Evolutionary conservation across 148 eudicot species (phyloP).

Genomic region (Nepenthes gracilis): DNA sequence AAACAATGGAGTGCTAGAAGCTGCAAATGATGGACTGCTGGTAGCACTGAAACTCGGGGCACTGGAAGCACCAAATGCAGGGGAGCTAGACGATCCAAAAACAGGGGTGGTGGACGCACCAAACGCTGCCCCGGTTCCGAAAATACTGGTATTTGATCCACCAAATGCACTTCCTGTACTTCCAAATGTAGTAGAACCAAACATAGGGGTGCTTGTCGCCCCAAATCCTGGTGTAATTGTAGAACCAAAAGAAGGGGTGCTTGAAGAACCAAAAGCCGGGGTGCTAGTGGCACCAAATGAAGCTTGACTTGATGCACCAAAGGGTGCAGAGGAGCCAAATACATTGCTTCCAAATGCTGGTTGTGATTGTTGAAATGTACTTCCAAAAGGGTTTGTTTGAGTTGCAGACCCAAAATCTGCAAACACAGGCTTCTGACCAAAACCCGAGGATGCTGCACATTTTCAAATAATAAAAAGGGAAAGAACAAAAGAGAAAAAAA

Average conservation of each 20-base stretch:
- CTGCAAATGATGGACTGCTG: slow-evolving; percentile 39
- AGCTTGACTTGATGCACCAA: slow-evolving; percentile 76
- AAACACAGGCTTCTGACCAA: slow-evolving; percentile 80
- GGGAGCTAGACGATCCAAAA: slow-evolving; percentile 37
- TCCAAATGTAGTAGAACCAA: slow-evolving; percentile 32
- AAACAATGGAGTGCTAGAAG: slow-evolving; percentile 12
- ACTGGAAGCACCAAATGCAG: slow-evolving; percentile 45
- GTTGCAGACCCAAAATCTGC: slow-evolving; percentile 73
- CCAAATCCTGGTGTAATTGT: slow-evolving; percentile 42
- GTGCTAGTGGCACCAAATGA: slow-evolving; percentile 59
- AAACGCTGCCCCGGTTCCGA: slow-evolving; percentile 54
- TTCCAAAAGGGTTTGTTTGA: slow-evolving; percentile 78
- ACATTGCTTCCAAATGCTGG: slow-evolving; percentile 72
- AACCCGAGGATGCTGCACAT: slow-evolving; percentile 49
- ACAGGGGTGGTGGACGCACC: slow-evolving; percentile 41
- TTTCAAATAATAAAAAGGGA: background rate
- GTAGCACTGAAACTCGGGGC: slow-evolving; percentile 54
- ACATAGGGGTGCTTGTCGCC: slow-evolving; percentile 26
- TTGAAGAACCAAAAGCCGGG: slow-evolving; percentile 56
- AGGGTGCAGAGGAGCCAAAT: slow-evolving; percentile 64
- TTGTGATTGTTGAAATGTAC: slow-evolving; percentile 77
- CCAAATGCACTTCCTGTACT: slow-evolving; percentile 63
- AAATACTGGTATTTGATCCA: slow-evolving; percentile 30
- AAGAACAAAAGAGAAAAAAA: background rate
- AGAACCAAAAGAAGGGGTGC: slow-evolving; percentile 57